Base-by-base conservation (phyloP, 2,329 filamentous ascomycete species). In the Myrmaecium sp. region DNA sequence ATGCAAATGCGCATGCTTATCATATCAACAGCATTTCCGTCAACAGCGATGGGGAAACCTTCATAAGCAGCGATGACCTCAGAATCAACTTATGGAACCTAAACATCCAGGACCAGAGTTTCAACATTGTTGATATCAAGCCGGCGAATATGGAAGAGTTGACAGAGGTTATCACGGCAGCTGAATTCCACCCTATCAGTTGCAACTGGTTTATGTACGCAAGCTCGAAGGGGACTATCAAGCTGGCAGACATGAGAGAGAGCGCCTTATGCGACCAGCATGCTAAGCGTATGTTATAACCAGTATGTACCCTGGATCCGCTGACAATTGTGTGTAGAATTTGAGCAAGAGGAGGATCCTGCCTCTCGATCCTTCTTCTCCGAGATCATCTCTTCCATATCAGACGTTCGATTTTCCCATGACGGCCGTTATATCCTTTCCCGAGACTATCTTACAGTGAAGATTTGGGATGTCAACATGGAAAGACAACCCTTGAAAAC, bases 121-220 rank as follows among this genome's bases (percentile, higher is more conserved):
- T 98, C 69, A 98, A 98, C 58, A 98, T 98, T 49, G 89, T 98
- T 35, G 89, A 98, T 53, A 98, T 98, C 64, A 98, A 98, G 57
- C 89, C 89, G 6, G 89, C 89, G 21, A 98, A 98, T 54, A 98
- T 98, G 89, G 89, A 98, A 57, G 89, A 98, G 60, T 65, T 98
- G 37, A 98, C 89, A 1, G 89, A 98, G 55, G 89, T 98, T 41
- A 95, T 98, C 48, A 98, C 89, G 8, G 89, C 89, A 21, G 89
- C 89, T 28, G 89, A 98, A 49, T 98, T 98, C 46, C 89, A 98
- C 49, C 89, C 89, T 5, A 64, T 75, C 45, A 93, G 84, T 62
- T 98, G 89, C 66, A 95, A 98, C 57, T 93, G 82, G 83, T 95
- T 98, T 61, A 98, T 98, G 86, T 98, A 95, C 52, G 89, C 89